These are phyloP conservation scores for Zychaea mexicana DNA, from an alignment of 371 early-diverging fungal genomes.

Conservation along the genomic window DNA sequence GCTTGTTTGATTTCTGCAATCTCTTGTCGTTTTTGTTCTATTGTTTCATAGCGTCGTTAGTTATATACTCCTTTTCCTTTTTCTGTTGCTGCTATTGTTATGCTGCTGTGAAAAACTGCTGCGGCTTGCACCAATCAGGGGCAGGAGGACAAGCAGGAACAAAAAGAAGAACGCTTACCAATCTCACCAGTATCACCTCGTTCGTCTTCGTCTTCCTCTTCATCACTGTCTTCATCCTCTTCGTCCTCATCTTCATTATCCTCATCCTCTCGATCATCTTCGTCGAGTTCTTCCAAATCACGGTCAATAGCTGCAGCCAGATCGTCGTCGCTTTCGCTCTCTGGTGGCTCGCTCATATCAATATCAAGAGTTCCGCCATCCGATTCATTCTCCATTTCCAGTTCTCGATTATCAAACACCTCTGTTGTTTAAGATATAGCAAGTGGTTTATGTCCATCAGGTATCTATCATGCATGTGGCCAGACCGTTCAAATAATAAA, in stretches of 20 bases:
- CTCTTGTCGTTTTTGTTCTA: constrained; percentile 58
- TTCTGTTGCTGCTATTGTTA: too few species aligned
- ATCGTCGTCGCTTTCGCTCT: constrained; percentile 54
- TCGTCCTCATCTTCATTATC: constrained; percentile 47
- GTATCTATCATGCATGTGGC: too few species aligned
- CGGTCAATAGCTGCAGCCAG: constrained; percentile 51
- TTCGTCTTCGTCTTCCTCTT: constrained; percentile 51
- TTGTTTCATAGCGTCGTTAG: neutral
- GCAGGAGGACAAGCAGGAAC: too few species aligned
- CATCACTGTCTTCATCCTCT: constrained; percentile 42
- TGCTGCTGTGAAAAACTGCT: too few species aligned
- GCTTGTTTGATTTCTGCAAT: constrained; percentile 50
- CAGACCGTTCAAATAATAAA: too few species aligned
- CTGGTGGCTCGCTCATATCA: constrained; percentile 40
- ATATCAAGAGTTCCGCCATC: constrained; percentile 52
- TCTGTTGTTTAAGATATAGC: too few species aligned
- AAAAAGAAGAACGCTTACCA: constrained; percentile 21
- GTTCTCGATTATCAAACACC: constrained; percentile 48
- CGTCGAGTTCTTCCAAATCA: constrained; percentile 47
- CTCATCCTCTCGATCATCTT: constrained; percentile 42
- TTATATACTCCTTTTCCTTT: neutral
- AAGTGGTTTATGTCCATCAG: too few species aligned
- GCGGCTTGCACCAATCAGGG: too few species aligned
- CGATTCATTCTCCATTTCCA: constrained; percentile 42
- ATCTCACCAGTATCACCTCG: constrained; percentile 42